Base-by-base conservation (phyloP, 2,329 filamentous ascomycete species). In the Cercospora zeina region DNA sequence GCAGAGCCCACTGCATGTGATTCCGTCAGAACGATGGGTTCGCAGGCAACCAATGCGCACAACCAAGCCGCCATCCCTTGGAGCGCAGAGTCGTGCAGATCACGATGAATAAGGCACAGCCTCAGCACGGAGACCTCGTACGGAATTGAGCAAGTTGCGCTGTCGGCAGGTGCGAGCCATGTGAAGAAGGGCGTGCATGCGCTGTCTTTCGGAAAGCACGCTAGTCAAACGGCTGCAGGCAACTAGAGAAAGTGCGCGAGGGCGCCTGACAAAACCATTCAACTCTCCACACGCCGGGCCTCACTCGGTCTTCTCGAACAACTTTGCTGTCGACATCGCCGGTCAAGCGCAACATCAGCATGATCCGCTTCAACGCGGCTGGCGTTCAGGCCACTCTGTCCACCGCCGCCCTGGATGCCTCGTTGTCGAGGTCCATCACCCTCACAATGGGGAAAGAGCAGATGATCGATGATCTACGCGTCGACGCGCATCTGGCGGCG, bases 331-430 rank as follows among this genome's bases (percentile, higher is more conserved):
- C 49, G 30, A n/a, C n/a, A 10, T 31, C 16, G 7, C 16, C 16
- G n/a, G 8, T 16, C 27, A 16, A 39, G n/a, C 30, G 19, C 7
- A 19, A 2, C 39, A 47, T 33, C 45, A 42, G 19, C 9, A 59
- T 53, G 45, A 59, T 59, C 13, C 33, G 24, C 47, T 74, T 72
- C 67, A 62, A 63, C 24, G 63, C 72, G 19, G 51, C 62, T n/a
- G 69, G 69, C 50, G 60, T 74, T n/a, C 63, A 57, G 7, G 72
- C 73, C 10, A 65, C 67, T 13, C 67, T 74, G 4, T 54, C 57
- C 7, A 58, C 68, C 10, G 58, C 67, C 14, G 58, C 67, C 19
- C 68, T 74, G 7, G 45, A 68, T 30, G 49, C 53, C 37, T 69
- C 65, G 2, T 62, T 68, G 3, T 68, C 69, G 9, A 64, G 62